A percentile compares a stretch with the other conserved stretches of the same genome.
Evolutionary conservation across 371 early-diverging fungal species (phyloP).

Genomic region (Mortierella sp.): DNA sequence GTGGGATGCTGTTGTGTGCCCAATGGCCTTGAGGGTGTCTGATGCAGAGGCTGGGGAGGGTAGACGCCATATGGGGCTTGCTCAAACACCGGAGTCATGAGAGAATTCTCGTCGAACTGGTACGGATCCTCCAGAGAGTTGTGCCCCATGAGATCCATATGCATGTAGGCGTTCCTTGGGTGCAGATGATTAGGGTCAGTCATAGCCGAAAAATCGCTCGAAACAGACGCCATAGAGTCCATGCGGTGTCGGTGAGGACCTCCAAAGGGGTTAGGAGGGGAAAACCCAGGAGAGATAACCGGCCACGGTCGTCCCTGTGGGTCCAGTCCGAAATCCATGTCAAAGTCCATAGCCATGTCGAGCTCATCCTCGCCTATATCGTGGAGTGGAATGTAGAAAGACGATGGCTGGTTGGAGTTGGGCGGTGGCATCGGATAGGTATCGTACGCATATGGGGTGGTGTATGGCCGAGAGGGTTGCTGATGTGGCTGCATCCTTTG

Average conservation of each 20-base stretch:
- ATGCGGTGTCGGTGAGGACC: slow-evolving; percentile 33
- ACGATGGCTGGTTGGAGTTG: slow-evolving; percentile 22
- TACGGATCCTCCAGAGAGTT: slow-evolving; percentile 36
- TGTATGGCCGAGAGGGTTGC: slow-evolving; percentile 18
- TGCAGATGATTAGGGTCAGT: slow-evolving; percentile 22
- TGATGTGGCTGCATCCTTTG: slow-evolving; percentile 26
- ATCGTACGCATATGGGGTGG: slow-evolving; percentile 26
- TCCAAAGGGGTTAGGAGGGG: slow-evolving; percentile 22
- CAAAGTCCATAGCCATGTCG: slow-evolving; percentile 52
- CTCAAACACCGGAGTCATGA: slow-evolving; percentile 28
- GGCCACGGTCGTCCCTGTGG: slow-evolving; percentile 33
- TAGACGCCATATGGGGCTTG: slow-evolving; percentile 14
- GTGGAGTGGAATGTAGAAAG: slow-evolving; percentile 51
- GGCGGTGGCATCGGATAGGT: slow-evolving; percentile 27
- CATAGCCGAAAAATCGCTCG: slow-evolving; percentile 30
- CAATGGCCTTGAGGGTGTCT: background rate
- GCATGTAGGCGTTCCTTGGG: slow-evolving; percentile 25
- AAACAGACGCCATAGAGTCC: slow-evolving; percentile 37
- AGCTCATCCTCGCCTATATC: slow-evolving; percentile 46
- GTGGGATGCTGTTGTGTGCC: background rate
- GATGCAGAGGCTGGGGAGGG: slow-evolving; percentile 16
- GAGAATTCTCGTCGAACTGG: slow-evolving; percentile 34
- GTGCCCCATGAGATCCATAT: slow-evolving; percentile 28
- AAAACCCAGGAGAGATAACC: slow-evolving; percentile 19
- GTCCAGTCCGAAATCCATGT: slow-evolving; percentile 41